A percentile compares a stretch with the other conserved stretches of the same genome.
These are phyloP conservation scores for Corynespora cassiicola DNA, from an alignment of 2,329 filamentous ascomycete genomes.

Conservation along the genomic window DNA sequence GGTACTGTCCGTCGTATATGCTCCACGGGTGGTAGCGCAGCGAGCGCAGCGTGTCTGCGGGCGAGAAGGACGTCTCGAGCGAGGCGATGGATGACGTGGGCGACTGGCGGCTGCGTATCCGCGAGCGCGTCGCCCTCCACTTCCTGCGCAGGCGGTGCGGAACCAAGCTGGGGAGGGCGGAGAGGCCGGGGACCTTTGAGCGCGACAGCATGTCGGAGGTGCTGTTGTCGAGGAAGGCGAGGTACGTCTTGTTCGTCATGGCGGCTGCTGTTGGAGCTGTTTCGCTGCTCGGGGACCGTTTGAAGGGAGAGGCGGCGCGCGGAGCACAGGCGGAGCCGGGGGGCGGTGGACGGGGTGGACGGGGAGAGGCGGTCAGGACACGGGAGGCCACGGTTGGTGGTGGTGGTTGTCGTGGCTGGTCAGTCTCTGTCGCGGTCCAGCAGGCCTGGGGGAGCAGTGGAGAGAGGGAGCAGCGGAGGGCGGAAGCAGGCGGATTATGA, in stretches of 20 bases:
- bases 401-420: constrained; percentile 12
- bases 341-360: constrained; percentile 3
- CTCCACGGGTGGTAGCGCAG: constrained; percentile 82
- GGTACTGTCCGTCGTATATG: constrained; percentile 83
- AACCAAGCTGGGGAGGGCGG: constrained; percentile 59
- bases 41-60: constrained; percentile 76
- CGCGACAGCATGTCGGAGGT: constrained; percentile 48
- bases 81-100: constrained; percentile 75
- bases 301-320: constrained; percentile 9
- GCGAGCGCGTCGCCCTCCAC: constrained; percentile 66
- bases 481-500: constrained; percentile 34
- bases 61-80: constrained; percentile 82
- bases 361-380: constrained; percentile 14
- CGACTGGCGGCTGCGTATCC: constrained; percentile 70
- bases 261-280: constrained; percentile 11
- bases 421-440: constrained; percentile 15
- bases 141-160: constrained; percentile 71
- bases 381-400: constrained; percentile 14
- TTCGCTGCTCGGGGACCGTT: constrained; percentile 8
- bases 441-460: constrained; percentile 9
- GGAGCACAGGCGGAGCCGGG: constrained; percentile 13
- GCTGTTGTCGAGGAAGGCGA: constrained; percentile 39
- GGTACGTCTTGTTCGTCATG: constrained; percentile 43
- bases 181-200: constrained; percentile 54
- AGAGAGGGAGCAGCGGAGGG: constrained; percentile 8